These are phyloP conservation scores for Fusarium acutatum DNA, from an alignment of 2,329 filamentous ascomycete genomes.

Conservation along the genomic window DNA sequence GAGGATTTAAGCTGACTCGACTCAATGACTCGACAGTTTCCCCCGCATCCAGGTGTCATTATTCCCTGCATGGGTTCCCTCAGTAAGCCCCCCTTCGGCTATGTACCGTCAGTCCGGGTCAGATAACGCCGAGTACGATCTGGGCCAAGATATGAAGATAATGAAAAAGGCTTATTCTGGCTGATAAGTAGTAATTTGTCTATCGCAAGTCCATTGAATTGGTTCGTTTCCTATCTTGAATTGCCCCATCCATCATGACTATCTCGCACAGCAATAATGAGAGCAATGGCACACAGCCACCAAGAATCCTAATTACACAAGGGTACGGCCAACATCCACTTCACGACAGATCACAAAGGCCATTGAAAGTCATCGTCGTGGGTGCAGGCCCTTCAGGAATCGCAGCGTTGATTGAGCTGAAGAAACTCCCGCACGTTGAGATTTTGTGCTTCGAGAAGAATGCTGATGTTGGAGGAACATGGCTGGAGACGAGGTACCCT, in stretches of 20 bases:
- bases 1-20: background rate
- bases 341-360: background rate
- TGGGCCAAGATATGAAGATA: background rate
- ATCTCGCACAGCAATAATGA: background rate
- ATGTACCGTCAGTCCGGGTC: background rate
- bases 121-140: background rate
- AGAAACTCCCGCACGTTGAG: background rate
- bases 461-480: slow-evolving; percentile 5
- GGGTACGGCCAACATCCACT: background rate
- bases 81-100: background rate
- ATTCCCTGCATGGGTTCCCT: background rate
- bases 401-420: background rate
- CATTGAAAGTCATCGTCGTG: background rate
- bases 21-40: background rate
- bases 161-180: background rate
- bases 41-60: background rate
- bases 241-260: background rate
- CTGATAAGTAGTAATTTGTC: background rate
- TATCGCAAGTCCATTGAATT: background rate
- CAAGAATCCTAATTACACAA: background rate
- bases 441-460: slow-evolving; percentile 10
- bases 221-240: no score
- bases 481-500: slow-evolving; percentile 12
- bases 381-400: slow-evolving; percentile 11
- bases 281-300: background rate